Evolutionary conservation across 176 grass and related monocot species (phyloP).

Genomic region (Oryza coarctata): DNA sequence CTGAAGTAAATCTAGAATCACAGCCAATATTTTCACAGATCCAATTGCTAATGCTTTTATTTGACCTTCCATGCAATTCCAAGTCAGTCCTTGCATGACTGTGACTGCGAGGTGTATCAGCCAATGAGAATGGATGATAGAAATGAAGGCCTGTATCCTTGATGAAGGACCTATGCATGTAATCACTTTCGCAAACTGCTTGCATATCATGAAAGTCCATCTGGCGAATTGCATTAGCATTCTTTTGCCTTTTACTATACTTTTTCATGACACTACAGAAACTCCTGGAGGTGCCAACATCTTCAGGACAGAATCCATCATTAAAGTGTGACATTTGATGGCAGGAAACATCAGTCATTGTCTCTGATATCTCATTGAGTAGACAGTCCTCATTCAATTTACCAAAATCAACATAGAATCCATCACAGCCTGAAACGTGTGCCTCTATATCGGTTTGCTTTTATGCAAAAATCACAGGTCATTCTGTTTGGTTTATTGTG

Average conservation of each 20-base stretch:
- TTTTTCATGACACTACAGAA: slow-evolving; percentile 43
- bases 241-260: slow-evolving; percentile 31
- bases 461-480: slow-evolving; percentile 38
- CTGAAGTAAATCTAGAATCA: slow-evolving; percentile 23
- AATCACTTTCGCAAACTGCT: slow-evolving; percentile 27
- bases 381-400: slow-evolving; percentile 42
- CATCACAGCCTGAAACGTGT: slow-evolving; percentile 34
- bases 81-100: slow-evolving; percentile 29
- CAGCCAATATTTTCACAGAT: slow-evolving; percentile 30
- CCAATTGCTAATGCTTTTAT: slow-evolving; percentile 32
- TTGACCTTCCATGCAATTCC: slow-evolving; percentile 22
- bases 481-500: slow-evolving; percentile 41
- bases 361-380: slow-evolving; percentile 28
- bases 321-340: slow-evolving; percentile 34
- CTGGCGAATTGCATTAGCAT: slow-evolving; percentile 22
- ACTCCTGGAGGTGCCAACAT: slow-evolving; percentile 33
- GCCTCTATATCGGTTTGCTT: slow-evolving; percentile 36
- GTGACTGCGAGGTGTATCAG: slow-evolving; percentile 36
- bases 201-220: slow-evolving; percentile 37
- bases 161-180: slow-evolving; percentile 35
- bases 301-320: slow-evolving; percentile 39
- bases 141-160: slow-evolving; percentile 42
- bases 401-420: slow-evolving; percentile 37
- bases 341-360: slow-evolving; percentile 32
- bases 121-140: slow-evolving; percentile 20